These are phyloP conservation scores for Handroanthus guayacan DNA, from an alignment of 257 asterid genomes.

Conservation along the genomic window DNA sequence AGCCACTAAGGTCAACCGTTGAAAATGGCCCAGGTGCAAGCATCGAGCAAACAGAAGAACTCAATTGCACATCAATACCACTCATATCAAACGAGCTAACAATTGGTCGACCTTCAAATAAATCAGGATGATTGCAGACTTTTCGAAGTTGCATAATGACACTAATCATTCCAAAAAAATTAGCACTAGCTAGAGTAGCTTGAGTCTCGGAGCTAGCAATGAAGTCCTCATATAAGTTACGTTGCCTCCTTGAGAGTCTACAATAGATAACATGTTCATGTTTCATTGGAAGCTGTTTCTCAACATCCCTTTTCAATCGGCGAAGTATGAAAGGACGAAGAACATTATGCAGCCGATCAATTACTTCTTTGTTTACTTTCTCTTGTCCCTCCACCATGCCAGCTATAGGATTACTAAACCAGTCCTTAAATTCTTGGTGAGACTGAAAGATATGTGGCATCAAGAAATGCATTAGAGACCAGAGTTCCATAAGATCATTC, in stretches of 20 bases:
- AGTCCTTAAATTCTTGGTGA: slow-evolving; percentile 99
- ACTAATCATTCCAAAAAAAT: slow-evolving; percentile 96
- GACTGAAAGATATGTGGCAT: slow-evolving; percentile 99
- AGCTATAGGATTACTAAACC: slow-evolving; percentile 97
- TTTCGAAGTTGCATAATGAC: slow-evolving; percentile 99
- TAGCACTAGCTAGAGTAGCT: slow-evolving; percentile 92
- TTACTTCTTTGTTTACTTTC: slow-evolving; percentile 93
- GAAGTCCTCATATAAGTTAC: slow-evolving; percentile 95
- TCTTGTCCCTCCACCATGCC: slow-evolving; percentile 99
- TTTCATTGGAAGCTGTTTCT: slow-evolving; percentile 95
- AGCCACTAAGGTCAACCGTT: slow-evolving; percentile 69
- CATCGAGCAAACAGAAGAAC: slow-evolving; percentile 86
- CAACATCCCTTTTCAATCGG: slow-evolving; percentile 96
- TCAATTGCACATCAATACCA: slow-evolving; percentile 80
- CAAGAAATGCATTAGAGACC: slow-evolving; percentile 99
- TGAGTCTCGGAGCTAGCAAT: slow-evolving; percentile 99
- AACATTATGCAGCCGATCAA: slow-evolving; percentile 98
- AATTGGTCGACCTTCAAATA: slow-evolving; percentile 99
- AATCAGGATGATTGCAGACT: slow-evolving; percentile 99
- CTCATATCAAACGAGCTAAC: slow-evolving; percentile 93
- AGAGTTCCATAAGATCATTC: slow-evolving; percentile 98
- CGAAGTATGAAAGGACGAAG: slow-evolving; percentile 98
- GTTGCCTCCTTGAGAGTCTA: slow-evolving; percentile 97
- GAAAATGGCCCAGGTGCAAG: slow-evolving; percentile 63
- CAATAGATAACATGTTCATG: slow-evolving; percentile 91